These are phyloP conservation scores for Penicillium lividum DNA, from an alignment of 495 filamentous ascomycete genomes.

Conservation along the genomic window DNA sequence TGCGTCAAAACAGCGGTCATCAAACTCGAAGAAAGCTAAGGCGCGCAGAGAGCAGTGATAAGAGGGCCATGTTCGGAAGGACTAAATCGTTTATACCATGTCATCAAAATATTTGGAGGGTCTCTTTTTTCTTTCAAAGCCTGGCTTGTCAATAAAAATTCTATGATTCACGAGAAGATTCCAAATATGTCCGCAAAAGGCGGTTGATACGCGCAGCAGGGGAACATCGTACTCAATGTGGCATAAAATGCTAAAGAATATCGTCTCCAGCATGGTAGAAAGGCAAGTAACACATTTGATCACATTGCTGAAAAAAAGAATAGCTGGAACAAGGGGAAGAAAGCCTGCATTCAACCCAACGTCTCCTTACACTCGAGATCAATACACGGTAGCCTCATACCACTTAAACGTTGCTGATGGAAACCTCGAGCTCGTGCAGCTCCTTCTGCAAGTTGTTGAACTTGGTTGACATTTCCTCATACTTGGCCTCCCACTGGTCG, in stretches of 20 bases:
- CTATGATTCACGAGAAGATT: constrained; percentile 22
- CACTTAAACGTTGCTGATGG: constrained; percentile 86
- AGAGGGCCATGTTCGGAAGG: not conserved
- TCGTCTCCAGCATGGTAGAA: constrained; percentile 28
- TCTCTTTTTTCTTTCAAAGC: constrained; percentile 2
- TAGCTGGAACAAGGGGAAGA: constrained; percentile 27
- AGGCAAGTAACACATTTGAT: constrained; percentile 28
- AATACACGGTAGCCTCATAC: constrained; percentile 14
- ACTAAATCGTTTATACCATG: constrained; percentile 16
- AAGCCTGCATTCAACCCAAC: constrained; percentile 34
- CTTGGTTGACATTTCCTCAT: constrained; percentile 93
- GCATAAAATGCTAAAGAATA: constrained; percentile 24
- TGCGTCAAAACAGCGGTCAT: constrained; percentile 65
- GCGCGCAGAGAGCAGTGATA: constrained; percentile 41
- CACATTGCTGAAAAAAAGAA: constrained; percentile 29
- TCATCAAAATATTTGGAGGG: constrained; percentile 6
- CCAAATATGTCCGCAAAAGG: constrained; percentile 7
- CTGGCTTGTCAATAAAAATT: constrained; percentile 13
- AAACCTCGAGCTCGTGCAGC: constrained; percentile 80
- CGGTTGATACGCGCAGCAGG: constrained; percentile 17
- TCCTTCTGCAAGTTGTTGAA: constrained; percentile 83
- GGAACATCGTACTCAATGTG: constrained; percentile 24
- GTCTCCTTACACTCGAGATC: constrained; percentile 33
- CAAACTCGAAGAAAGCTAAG: constrained; percentile 53
- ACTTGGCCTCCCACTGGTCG: constrained; percentile 94